A percentile compares a stretch with the other conserved stretches of the same genome.
Evolutionary conservation across 1,284 basidiomycete genomes (phyloP).

Genomic region (Microbotryum intermedium): DNA sequence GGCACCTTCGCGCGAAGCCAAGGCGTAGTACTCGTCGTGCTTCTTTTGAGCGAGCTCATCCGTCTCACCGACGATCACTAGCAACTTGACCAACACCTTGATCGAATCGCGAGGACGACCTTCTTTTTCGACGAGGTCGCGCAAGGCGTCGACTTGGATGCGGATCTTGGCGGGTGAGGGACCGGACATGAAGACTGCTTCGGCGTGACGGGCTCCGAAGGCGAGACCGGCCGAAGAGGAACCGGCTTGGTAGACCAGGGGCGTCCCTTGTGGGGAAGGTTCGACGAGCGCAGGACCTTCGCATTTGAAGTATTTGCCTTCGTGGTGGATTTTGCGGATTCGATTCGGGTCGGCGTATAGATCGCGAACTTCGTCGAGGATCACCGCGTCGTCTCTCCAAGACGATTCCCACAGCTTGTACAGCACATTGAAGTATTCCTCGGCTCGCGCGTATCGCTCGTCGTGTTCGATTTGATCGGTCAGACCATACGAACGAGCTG

Average conservation of each 20-base stretch:
- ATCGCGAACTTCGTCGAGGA: conserved; percentile 28
- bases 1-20: conserved; percentile 36
- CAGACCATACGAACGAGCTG: conserved; percentile 37
- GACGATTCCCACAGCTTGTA: conserved; percentile 42
- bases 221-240: conserved; percentile 36
- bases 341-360: conserved; percentile 34
- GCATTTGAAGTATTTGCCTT: conserved; percentile 36
- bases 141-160: conserved; percentile 33
- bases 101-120: conserved; percentile 35
- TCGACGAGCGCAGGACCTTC: conserved; percentile 39
- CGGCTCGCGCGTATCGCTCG: conserved; percentile 22
- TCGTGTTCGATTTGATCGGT: conserved; percentile 28
- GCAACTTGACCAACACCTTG: conserved; percentile 36
- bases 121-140: conserved; percentile 25
- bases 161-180: conserved; percentile 30
- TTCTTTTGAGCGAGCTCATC: conserved; percentile 37
- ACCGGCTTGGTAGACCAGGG: conserved; percentile 40
- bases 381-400: conserved; percentile 39
- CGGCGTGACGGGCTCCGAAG: conserved; percentile 39
- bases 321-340: conserved; percentile 38
- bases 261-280: conserved; percentile 37
- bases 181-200: conserved; percentile 37
- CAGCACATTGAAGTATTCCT: conserved; percentile 29
- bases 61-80: conserved; percentile 35
- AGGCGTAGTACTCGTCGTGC: conserved; percentile 32